Evolutionary conservation across 2,329 filamentous ascomycete genomes (phyloP).

Genomic region (Ascochyta fabae): DNA sequence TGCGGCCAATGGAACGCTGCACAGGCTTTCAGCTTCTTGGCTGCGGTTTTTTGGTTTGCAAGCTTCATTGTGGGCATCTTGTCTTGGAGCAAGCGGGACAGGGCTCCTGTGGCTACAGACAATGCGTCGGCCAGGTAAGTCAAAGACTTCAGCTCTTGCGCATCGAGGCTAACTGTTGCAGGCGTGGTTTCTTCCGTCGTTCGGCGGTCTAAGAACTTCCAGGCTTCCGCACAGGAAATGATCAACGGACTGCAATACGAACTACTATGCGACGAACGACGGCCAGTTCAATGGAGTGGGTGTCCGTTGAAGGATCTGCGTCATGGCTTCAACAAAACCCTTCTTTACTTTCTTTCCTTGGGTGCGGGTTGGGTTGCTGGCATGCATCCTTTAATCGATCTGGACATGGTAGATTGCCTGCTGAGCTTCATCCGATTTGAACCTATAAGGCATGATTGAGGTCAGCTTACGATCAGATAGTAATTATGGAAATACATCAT

Average conservation of each 20-base stretch:
- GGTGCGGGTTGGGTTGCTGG: neutral
- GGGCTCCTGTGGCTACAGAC: neutral
- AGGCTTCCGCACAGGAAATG: neutral
- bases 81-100: constrained; percentile 1
- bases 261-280: neutral
- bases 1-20: constrained; percentile 74
- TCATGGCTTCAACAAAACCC: neutral
- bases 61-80: constrained; percentile 23
- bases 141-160: neutral
- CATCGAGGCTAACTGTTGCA: neutral
- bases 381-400: neutral
- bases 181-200: constrained; percentile 2
- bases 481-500: neutral
- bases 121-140: constrained; percentile 5
- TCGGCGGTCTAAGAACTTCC: neutral
- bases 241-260: neutral
- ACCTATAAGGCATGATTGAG: neutral
- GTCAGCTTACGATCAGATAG: neutral
- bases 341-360: neutral
- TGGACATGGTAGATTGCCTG: neutral
- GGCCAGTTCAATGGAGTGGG: neutral
- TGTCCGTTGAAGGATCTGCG: too few species aligned
- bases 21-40: constrained; percentile 74
- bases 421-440: neutral
- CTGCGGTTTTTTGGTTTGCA: constrained; percentile 72